Evolutionary conservation across 129 eudicot genomes (phyloP).

Genomic region (Kitagawia praeruptora): DNA sequence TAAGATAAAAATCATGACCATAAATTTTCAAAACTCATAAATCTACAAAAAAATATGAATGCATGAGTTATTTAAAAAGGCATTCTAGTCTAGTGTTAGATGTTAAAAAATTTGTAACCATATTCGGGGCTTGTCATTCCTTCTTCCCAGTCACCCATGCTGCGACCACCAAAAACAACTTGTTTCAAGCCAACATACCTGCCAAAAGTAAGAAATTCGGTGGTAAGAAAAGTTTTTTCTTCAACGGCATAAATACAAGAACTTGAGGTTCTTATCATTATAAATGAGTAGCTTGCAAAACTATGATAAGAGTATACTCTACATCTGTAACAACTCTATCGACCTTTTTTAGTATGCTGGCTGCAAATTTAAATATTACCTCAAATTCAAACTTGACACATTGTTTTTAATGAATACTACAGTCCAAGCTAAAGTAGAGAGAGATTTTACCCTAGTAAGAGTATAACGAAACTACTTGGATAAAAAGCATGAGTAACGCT

Average conservation of each 20-base stretch:
- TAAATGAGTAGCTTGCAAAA: not conserved
- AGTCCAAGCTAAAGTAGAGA: not conserved
- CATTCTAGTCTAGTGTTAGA: constrained; percentile 24
- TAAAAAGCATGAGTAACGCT: constrained; percentile 16
- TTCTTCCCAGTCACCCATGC: constrained; percentile 92
- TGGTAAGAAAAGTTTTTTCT: not conserved
- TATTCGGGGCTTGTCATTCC: constrained; percentile 69
- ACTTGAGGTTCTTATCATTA: not conserved
- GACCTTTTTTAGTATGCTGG: not conserved
- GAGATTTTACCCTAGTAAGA: not conserved
- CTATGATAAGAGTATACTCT: not conserved
- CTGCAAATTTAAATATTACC: not conserved
- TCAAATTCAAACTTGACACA: not conserved
- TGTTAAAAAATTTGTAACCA: constrained; percentile 76
- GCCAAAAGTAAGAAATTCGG: constrained; percentile 5
- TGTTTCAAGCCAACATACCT: constrained; percentile 87
- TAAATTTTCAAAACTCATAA: not conserved
- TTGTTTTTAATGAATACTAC: not conserved
- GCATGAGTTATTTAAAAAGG: not conserved
- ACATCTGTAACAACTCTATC: not conserved
- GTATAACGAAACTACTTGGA: not conserved
- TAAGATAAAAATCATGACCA: no score
- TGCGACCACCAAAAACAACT: constrained; percentile 75
- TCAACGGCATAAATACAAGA: not conserved
- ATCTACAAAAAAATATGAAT: not conserved